These are phyloP conservation scores for Mallotus nudiflorus DNA, from an alignment of 345 rosid genomes.

Conservation along the genomic window DNA sequence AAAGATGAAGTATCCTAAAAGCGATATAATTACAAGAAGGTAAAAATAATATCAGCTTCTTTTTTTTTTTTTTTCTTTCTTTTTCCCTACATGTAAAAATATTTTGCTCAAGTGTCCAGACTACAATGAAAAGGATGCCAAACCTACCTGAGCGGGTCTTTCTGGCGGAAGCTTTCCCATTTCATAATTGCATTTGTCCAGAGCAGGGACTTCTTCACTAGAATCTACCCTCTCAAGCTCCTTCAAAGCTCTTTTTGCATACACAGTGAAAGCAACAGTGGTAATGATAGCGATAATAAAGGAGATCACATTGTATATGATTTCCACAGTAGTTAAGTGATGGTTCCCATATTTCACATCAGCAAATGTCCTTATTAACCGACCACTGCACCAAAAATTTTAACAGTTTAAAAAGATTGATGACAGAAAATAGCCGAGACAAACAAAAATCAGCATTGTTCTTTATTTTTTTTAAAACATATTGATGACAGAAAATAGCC, in stretches of 20 bases:
- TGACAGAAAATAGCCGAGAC: not conserved
- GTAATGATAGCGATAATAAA: slow-evolving; percentile 19
- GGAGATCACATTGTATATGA: slow-evolving; percentile 29
- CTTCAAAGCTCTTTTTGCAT: slow-evolving; percentile 35
- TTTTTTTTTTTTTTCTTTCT: too few relatives aligned
- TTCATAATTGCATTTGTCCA: slow-evolving; percentile 11
- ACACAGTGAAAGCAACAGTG: slow-evolving; percentile 27
- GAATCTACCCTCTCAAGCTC: slow-evolving; percentile 19
- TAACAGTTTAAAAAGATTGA: slow-evolving; percentile 6
- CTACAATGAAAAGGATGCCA: slow-evolving; percentile 16
- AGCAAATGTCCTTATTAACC: slow-evolving; percentile 25
- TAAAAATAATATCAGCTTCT: too few relatives aligned
- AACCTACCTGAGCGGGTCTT: slow-evolving; percentile 8
- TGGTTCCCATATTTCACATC: slow-evolving; percentile 30
- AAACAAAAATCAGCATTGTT: too few relatives aligned
- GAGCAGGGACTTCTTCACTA: slow-evolving; percentile 4
- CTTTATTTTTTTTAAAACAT: too few relatives aligned
- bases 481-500: too few relatives aligned
- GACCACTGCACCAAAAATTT: slow-evolving; percentile 50
- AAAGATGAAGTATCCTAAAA: too few relatives aligned
- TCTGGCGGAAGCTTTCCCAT: slow-evolving; percentile 26
- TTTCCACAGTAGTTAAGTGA: slow-evolving; percentile 29
- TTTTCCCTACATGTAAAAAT: slow-evolving; percentile 20
- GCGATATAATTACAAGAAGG: too few relatives aligned
- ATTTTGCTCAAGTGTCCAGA: not conserved